phyloP scores from a whole-genome alignment of 306 rosid species.

The Casuarina equisetifolia region DNA sequence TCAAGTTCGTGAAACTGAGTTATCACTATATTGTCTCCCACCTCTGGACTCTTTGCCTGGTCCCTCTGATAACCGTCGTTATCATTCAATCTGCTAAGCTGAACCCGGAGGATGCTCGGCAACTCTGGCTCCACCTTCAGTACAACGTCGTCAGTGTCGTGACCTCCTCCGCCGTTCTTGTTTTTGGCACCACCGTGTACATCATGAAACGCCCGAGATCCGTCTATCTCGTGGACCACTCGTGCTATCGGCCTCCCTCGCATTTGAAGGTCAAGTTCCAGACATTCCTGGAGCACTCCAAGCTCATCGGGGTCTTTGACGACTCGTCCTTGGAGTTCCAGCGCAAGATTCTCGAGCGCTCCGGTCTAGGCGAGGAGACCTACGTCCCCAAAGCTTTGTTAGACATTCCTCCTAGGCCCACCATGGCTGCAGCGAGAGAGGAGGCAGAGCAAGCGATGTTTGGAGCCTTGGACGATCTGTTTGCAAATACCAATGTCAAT shows the following conservation, averaged over 20 bases:
- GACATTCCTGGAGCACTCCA: conserved; percentile 47
- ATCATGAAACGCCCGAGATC: conserved; percentile 56
- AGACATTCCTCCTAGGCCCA: conserved; percentile 40
- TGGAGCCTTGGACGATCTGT: conserved; percentile 58
- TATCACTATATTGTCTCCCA: conserved; percentile 55
- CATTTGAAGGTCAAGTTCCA: conserved; percentile 29
- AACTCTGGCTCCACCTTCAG: conserved; percentile 55
- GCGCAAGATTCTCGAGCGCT: conserved; percentile 55
- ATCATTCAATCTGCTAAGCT: conserved; percentile 43
- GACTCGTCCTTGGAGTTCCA: conserved; percentile 56
- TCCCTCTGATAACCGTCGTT: conserved; percentile 46
- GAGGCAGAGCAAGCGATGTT: conserved; percentile 61
- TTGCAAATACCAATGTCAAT: conserved; percentile 43
- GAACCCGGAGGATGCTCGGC: conserved; percentile 45
- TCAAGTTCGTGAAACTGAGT: conserved; percentile 57
- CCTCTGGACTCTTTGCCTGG: conserved; percentile 41
- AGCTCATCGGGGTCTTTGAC: conserved; percentile 44
- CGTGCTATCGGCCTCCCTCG: conserved; percentile 46
- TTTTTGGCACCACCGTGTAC: conserved; percentile 51
- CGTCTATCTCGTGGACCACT: conserved; percentile 53
- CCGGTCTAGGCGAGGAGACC: conserved; percentile 64
- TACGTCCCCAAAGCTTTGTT: conserved; percentile 55
- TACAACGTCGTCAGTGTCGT: conserved; percentile 45
- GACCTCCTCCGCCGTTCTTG: conserved; percentile 30
- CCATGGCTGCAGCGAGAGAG: conserved; percentile 56